phyloP scores from a whole-genome alignment of 169 alveolate species.

The Eimeria praecox region DNA sequence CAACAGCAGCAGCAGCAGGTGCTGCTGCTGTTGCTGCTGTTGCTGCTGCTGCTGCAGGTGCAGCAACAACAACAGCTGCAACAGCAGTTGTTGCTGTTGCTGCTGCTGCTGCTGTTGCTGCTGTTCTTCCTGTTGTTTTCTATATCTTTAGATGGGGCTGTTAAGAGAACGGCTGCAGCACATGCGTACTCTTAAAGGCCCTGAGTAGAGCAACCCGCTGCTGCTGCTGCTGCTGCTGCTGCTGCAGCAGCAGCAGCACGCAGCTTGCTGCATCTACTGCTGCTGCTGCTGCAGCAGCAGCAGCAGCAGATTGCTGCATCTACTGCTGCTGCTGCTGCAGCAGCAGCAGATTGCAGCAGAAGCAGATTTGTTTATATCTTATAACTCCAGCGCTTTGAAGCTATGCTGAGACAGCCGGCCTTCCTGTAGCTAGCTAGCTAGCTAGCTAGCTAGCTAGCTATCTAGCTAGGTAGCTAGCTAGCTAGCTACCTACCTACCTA shows the following conservation, averaged over 20 bases:
- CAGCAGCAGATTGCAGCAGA: no score
- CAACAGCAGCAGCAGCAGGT: not conserved
- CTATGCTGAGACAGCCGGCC: not conserved
- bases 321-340: not conserved
- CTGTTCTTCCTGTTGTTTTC: not conserved
- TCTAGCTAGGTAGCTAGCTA: not conserved
- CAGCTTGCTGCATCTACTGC: no score
- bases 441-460: constrained; percentile 22
- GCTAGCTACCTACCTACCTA: not conserved
- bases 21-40: not conserved
- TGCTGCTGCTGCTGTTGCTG: constrained; percentile 33
- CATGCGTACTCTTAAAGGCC: not conserved
- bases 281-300: no score
- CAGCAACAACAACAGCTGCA: no score
- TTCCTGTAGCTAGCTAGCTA: not conserved
- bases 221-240: no score
- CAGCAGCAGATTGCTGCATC: not conserved
- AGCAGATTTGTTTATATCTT: no score
- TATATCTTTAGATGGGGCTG: not conserved
- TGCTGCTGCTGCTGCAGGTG: constrained; percentile 27
- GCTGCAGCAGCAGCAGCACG: no score
- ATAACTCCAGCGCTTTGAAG: no score
- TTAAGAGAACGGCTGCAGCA: not conserved
- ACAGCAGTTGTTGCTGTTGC: not conserved
- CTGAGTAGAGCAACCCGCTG: not conserved